Percentiles rank a stretch among this genome's conserved stretches.
Evolutionary conservation across 345 rosid genomes (phyloP).

Genomic region (Physaria fendleri): DNA sequence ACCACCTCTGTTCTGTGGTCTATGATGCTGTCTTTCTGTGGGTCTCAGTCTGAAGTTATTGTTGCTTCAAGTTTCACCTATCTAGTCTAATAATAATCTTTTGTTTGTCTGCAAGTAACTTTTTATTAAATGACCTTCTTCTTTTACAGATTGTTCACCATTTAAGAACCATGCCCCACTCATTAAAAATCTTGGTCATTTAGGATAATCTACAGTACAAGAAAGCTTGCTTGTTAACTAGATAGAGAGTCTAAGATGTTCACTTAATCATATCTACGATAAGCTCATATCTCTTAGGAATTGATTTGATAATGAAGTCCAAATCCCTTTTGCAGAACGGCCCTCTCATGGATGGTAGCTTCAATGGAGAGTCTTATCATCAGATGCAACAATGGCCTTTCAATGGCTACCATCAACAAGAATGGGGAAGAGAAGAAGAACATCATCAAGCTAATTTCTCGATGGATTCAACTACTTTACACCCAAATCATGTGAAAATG

Average conservation of each 20-base stretch:
- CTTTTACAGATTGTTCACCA: constrained; percentile 13
- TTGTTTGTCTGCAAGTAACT: constrained; percentile 15
- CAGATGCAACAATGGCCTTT: constrained; percentile 56
- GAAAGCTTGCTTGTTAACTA: constrained; percentile 12
- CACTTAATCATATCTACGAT: not conserved
- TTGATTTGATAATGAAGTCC: not conserved
- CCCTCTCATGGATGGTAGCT: constrained; percentile 51
- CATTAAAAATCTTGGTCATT: not conserved
- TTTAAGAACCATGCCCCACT: constrained; percentile 19
- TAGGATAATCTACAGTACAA: not conserved
- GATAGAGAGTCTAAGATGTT: not conserved
- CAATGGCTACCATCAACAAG: constrained; percentile 47
- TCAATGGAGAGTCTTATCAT: constrained; percentile 34
- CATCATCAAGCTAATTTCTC: constrained; percentile 8
- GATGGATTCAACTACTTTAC: constrained; percentile 46
- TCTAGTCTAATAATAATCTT: constrained; percentile 17
- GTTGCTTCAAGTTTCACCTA: constrained; percentile 30
- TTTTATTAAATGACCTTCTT: constrained; percentile 17
- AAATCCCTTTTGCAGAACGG: constrained; percentile 41
- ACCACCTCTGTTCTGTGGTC: constrained; percentile 25
- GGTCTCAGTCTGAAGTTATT: constrained; percentile 19
- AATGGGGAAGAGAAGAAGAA: constrained; percentile 67
- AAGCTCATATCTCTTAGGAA: not conserved
- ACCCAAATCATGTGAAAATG: constrained; percentile 51
- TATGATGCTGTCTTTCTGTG: constrained; percentile 17